phyloP scores from a whole-genome alignment of 1,139 yeast genomes.

The Geotrichum fermentans region DNA sequence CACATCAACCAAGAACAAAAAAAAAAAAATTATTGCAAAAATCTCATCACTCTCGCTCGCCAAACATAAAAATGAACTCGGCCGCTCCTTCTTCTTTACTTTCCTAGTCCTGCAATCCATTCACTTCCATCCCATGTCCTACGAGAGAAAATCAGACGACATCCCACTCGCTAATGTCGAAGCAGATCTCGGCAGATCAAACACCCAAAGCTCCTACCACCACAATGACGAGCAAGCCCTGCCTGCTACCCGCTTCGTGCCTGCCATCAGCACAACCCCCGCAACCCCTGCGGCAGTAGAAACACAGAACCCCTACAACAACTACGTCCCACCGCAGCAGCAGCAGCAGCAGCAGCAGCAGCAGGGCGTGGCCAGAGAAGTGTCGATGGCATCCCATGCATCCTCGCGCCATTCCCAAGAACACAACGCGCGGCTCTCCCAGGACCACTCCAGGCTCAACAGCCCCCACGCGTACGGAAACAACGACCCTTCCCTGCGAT shows the following conservation, averaged over 20 bases:
- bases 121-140: not conserved
- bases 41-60: not conserved
- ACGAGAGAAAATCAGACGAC: not conserved
- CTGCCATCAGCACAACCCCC: not conserved
- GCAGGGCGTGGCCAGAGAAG: no score
- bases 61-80: not conserved
- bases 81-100: no score
- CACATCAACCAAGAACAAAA: no score
- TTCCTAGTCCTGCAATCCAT: no score
- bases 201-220: not conserved
- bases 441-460: not conserved
- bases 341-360: no score
- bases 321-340: not conserved
- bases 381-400: no score
- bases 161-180: not conserved
- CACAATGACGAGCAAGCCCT: not conserved
- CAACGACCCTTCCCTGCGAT: not conserved
- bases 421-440: not conserved
- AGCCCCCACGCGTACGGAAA: constrained; percentile 2
- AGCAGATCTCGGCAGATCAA: not conserved
- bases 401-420: no score
- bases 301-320: not conserved
- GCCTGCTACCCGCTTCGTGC: not conserved
- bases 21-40: no score
- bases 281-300: not conserved